Conservation (phyloP, 139 green algal genomes). For the Tetraselmis striata region DNA sequence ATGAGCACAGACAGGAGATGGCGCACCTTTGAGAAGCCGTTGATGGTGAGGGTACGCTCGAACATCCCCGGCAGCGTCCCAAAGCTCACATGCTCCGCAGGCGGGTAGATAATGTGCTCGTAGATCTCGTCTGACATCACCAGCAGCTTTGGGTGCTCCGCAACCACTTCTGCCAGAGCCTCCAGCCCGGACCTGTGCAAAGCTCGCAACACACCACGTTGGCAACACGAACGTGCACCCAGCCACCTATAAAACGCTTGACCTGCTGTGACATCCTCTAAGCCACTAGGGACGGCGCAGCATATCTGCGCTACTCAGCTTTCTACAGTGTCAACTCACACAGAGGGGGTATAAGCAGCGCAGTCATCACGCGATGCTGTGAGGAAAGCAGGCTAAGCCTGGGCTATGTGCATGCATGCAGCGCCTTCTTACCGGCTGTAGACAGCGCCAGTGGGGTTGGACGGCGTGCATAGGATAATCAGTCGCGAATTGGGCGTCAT, state of each 20-base stretch:
- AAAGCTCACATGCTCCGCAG: conserved; percentile 77
- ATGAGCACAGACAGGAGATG: neutral
- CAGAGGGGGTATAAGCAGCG: no score
- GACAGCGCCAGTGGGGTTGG: conserved; percentile 89
- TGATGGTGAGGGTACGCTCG: conserved; percentile 91
- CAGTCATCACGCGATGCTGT: no score
- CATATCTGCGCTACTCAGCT: no score
- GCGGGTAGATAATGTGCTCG: conserved; percentile 91
- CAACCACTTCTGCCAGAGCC: conserved; percentile 75
- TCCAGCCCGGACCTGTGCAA: conserved; percentile 48
- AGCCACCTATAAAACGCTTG: no score
- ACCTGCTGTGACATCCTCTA: no score
- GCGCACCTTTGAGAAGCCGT: conserved; percentile 93
- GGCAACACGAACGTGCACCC: no score
- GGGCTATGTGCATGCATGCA: neutral
- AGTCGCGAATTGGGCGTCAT: conserved; percentile 77
- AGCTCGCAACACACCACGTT: no score
- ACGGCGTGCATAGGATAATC: conserved; percentile 95
- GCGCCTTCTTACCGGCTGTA: conserved; percentile 46
- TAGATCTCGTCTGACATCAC: conserved; percentile 85
- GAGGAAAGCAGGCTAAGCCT: no score
- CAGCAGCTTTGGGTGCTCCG: conserved; percentile 79
- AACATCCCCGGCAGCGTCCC: conserved; percentile 79
- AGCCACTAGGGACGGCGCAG: no score
- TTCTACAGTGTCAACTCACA: no score